Percentiles rank a stretch among this genome's conserved stretches.
These are phyloP conservation scores for Populus ilicifolia DNA, from an alignment of 345 rosid species.

Conservation along the genomic window DNA sequence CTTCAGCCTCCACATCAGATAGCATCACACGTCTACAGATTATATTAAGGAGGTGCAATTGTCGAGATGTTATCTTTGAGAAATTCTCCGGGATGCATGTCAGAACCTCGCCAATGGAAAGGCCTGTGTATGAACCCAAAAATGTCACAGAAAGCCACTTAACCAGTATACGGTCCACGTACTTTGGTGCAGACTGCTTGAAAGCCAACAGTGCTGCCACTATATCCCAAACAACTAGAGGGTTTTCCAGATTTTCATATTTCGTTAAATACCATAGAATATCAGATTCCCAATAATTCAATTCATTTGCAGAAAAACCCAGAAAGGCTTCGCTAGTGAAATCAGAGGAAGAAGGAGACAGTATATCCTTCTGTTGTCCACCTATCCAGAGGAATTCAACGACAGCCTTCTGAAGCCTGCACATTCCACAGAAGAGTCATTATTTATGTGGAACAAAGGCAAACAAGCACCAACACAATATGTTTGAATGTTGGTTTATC, in stretches of 20 bases:
- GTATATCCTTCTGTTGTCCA: constrained; percentile 51
- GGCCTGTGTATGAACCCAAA: constrained; percentile 36
- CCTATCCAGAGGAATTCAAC: constrained; percentile 91
- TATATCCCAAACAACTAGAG: constrained; percentile 80
- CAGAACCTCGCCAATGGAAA: constrained; percentile 41
- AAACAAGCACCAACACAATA: not conserved
- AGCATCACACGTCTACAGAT: constrained; percentile 62
- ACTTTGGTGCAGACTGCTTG: constrained; percentile 55
- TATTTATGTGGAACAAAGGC: not conserved
- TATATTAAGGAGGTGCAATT: constrained; percentile 68
- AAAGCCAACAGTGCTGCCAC: constrained; percentile 66
- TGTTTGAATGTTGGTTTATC: not conserved
- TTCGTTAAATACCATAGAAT: constrained; percentile 65
- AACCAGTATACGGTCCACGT: constrained; percentile 46
- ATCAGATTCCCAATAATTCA: constrained; percentile 61
- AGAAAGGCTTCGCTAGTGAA: constrained; percentile 35
- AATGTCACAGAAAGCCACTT: constrained; percentile 64
- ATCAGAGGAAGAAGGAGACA: constrained; percentile 28
- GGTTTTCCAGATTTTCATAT: constrained; percentile 41
- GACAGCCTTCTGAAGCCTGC: constrained; percentile 81
- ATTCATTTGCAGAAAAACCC: constrained; percentile 46
- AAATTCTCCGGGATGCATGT: constrained; percentile 37
- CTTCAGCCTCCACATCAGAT: constrained; percentile 52
- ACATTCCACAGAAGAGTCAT: constrained; percentile 8
- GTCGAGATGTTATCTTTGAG: constrained; percentile 52